Percentiles rank a stretch among this genome's conserved stretches.
Evolutionary conservation across 805 yeast species (phyloP).

Genomic region (Metschnikowia gelsemii): DNA sequence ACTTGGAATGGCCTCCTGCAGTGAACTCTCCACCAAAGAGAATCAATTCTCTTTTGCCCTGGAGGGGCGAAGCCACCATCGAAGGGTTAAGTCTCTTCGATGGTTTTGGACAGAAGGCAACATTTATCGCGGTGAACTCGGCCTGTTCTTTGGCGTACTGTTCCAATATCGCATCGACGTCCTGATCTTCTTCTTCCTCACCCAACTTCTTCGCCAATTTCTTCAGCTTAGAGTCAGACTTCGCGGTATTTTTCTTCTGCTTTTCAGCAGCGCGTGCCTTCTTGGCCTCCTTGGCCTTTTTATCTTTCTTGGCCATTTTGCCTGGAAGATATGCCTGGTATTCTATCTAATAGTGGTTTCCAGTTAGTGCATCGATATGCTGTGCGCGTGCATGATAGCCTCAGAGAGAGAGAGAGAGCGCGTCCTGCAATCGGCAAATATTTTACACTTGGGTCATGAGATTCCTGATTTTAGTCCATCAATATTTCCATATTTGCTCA

Average conservation of each 20-base stretch:
- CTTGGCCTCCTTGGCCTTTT: conserved; percentile 86
- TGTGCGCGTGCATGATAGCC: too few species aligned
- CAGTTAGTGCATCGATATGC: not conserved
- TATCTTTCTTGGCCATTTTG: conserved; percentile 80
- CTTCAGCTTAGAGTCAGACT: conserved; percentile 72
- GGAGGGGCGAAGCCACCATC: conserved; percentile 70
- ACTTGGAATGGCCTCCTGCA: conserved; percentile 52
- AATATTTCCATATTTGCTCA: too few species aligned
- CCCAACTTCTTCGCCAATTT: conserved; percentile 72
- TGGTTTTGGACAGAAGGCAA: conserved; percentile 61
- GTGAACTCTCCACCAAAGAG: conserved; percentile 89
- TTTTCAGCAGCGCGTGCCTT: conserved; percentile 86
- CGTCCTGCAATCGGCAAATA: too few species aligned
- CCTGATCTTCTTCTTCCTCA: conserved; percentile 82
- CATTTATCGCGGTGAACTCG: conserved; percentile 66
- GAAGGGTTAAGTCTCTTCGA: conserved; percentile 70
- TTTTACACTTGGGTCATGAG: too few species aligned
- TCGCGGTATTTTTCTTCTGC: conserved; percentile 68
- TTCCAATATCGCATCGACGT: conserved; percentile 78
- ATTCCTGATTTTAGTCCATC: too few species aligned
- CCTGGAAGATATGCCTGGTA: not conserved
- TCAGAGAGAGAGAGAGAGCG: too few species aligned
- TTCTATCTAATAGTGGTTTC: not conserved
- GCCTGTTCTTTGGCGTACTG: conserved; percentile 79
- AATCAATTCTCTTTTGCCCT: conserved; percentile 72